Conservation (phyloP, 768 basidiomycete species). For the Suillus paluster region DNA sequence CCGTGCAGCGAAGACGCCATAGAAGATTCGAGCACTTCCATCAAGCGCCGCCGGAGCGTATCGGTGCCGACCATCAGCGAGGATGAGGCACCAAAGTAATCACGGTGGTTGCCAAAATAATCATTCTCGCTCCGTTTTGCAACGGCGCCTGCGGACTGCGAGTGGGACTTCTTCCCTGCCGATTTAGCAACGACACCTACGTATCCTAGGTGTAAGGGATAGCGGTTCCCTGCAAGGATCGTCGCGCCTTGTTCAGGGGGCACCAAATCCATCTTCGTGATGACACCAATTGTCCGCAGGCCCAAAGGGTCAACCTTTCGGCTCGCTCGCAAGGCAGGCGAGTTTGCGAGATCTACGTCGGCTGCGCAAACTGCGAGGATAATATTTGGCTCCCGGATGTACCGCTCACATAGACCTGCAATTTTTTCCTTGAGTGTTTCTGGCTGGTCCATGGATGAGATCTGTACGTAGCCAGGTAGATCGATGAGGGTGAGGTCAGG, state of each 20-base stretch:
- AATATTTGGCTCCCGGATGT: constrained; percentile 99
- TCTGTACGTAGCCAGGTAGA: constrained; percentile 96
- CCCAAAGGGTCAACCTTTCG: constrained; percentile 94
- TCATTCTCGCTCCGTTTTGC: constrained; percentile 63
- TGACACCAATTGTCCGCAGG: constrained; percentile 92
- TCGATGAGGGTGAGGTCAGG: constrained; percentile 98
- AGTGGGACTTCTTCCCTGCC: constrained; percentile 55
- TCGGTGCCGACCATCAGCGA: constrained; percentile 90
- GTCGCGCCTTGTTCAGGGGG: constrained; percentile 78
- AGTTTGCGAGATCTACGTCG: constrained; percentile 98
- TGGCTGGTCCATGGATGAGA: constrained; percentile 93
- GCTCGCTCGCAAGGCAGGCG: constrained; percentile 92
- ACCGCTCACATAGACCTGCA: constrained; percentile 85
- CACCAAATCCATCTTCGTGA: constrained; percentile 99
- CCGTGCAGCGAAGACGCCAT: constrained; percentile 97
- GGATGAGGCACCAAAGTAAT: constrained; percentile 62
- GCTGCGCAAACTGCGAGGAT: constrained; percentile 98
- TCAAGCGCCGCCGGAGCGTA: constrained; percentile 85
- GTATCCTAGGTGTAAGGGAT: constrained; percentile 97
- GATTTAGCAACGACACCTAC: constrained; percentile 95
- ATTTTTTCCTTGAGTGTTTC: constrained; percentile 95
- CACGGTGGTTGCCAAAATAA: constrained; percentile 67
- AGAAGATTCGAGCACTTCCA: constrained; percentile 97
- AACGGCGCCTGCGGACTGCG: constrained; percentile 53
- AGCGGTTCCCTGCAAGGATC: constrained; percentile 87